phyloP scores from a whole-genome alignment of 2,329 filamentous ascomycete species.

The Calonectria ilicicola region DNA sequence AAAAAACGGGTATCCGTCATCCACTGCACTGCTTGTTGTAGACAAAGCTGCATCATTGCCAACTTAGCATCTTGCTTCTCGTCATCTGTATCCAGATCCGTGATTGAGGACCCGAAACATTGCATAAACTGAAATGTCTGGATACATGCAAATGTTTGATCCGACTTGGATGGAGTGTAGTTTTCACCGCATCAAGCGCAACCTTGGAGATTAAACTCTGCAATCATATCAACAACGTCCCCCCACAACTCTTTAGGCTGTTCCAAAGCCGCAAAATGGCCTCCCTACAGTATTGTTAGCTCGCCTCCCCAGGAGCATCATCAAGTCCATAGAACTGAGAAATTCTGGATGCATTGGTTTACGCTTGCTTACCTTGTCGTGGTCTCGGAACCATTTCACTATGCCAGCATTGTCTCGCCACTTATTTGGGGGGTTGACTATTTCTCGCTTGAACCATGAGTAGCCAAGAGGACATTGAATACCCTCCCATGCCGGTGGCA shows the following conservation, averaged over 20 bases:
- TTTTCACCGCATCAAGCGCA: too few relatives aligned
- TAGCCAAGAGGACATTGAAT: background rate
- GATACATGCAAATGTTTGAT: too few relatives aligned
- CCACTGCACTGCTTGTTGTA: too few relatives aligned
- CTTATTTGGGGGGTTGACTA: background rate
- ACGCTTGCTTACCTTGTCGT: background rate
- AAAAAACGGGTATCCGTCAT: too few relatives aligned
- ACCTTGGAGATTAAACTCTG: background rate
- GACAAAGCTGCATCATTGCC: too few relatives aligned
- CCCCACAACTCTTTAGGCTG: background rate
- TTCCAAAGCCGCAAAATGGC: background rate
- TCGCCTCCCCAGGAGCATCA: too few relatives aligned
- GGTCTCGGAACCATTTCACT: background rate
- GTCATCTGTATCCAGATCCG: too few relatives aligned
- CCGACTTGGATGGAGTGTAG: too few relatives aligned
- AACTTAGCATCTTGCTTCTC: too few relatives aligned
- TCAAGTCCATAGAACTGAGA: too few relatives aligned
- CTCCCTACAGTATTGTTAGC: background rate
- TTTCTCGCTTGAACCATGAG: background rate
- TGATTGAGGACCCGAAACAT: too few relatives aligned
- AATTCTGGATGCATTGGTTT: background rate
- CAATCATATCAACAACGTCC: background rate
- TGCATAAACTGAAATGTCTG: too few relatives aligned
- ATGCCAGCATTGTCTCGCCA: background rate
- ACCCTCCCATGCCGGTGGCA: background rate